Evolutionary conservation across 2,329 filamentous ascomycete genomes (phyloP), one percentile per base, ranked within the genome.

Genomic region (Hymenoscyphus repandus): DNA sequence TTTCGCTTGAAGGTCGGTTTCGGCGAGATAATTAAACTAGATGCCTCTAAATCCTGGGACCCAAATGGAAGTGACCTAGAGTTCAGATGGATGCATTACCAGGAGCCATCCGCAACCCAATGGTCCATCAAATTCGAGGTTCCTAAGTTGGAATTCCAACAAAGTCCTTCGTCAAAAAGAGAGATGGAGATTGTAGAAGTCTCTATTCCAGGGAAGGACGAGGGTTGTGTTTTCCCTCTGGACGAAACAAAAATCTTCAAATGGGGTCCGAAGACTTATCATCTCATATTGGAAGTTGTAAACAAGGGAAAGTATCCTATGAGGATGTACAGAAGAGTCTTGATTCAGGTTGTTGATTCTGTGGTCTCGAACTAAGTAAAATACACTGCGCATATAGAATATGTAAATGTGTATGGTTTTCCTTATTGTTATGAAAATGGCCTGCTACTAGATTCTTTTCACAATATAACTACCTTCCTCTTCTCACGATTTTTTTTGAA

Each of bases 61-160:
- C 73, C 74, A 0, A 73, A 78, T 50, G 63, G 62, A 5, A 68
- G 69, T 44, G 54, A 65, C 6, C 59, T 78, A 15, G 68, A 64
- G 4, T 78, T 73, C 64, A 70, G 69, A 44, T 78, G 75, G 75
- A 75, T 69, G 61, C 74, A 77, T 34, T 78, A 79, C 59, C 57
- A 53, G 11, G 69, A 70, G 46, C 49, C 44, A 18, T 69, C 64
- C 1, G 69, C 71, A 0, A 69, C 70, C 2, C 73, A 77, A 53
- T 75, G 72, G 66, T 64, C 59, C 37, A 64, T 70, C 2, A 63
- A 67, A 18, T 59, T 67, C 2, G 68, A 74, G 51, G 69, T 74
- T 4, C 64, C 69, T 0, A 66, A 71, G 39, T 58, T 74, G 0
- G 60, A 62, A 38, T 62, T 68, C 49, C 57, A 58, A 40, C 49